phyloP scores from a whole-genome alignment of 1,284 basidiomycete species.

The Inonotus hispidus region DNA sequence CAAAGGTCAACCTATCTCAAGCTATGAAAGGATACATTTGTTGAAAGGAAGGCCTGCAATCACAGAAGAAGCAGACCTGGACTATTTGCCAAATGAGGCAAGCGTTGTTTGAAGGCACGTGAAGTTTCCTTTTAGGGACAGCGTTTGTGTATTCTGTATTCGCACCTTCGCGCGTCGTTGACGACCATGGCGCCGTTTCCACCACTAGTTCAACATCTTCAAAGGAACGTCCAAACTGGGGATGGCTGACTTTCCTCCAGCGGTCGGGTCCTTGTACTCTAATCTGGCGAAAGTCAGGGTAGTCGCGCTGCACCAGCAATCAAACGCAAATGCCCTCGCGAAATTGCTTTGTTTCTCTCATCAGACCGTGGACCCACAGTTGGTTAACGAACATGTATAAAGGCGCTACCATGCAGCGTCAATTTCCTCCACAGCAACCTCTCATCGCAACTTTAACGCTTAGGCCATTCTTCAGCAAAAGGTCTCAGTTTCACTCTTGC shows the following conservation, averaged over 20 bases:
- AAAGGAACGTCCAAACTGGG: constrained; percentile 7
- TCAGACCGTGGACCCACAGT: constrained; percentile 4
- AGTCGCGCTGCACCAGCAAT: not conserved
- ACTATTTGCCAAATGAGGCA: constrained; percentile 1
- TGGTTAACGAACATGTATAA: constrained; percentile 10
- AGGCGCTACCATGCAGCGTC: not conserved
- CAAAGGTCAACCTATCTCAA: not conserved
- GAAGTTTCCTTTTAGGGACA: not conserved
- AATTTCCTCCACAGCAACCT: not conserved
- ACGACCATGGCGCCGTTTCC: constrained; percentile 1
- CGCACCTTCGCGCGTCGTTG: constrained; percentile 7
- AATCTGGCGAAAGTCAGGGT: constrained; percentile 6
- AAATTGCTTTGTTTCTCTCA: constrained; percentile 5
- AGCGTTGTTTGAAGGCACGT: constrained; percentile 10
- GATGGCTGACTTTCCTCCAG: not conserved
- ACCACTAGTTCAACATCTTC: constrained; percentile 6
- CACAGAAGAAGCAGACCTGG: not conserved
- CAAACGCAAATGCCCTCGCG: constrained; percentile 1
- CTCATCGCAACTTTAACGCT: constrained; percentile 1
- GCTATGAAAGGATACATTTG: constrained; percentile 13
- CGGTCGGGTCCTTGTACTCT: constrained; percentile 13
- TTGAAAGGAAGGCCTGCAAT: not conserved
- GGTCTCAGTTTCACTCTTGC: constrained; percentile 2
- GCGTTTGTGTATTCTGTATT: not conserved
- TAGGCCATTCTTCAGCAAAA: not conserved